Percentiles rank a stretch among this genome's conserved stretches.
Conservation (phyloP, 2,329 filamentous ascomycete species). For the Exophiala viscosa region DNA sequence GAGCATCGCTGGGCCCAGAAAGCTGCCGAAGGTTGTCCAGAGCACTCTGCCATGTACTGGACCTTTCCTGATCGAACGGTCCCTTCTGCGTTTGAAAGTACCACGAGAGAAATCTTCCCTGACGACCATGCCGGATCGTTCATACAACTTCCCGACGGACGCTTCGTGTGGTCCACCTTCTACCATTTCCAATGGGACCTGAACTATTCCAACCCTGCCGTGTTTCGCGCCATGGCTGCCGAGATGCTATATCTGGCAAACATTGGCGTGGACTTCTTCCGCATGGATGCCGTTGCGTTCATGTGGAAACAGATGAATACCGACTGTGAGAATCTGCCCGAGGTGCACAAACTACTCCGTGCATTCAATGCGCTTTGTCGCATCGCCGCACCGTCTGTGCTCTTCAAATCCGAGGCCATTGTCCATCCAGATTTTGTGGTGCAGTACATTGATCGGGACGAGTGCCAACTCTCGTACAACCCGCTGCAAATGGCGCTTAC, state of each 20-base stretch:
- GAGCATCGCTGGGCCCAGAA: slow-evolving; percentile 26
- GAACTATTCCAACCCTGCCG: slow-evolving; percentile 27
- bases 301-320: slow-evolving; percentile 30
- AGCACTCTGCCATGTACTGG: slow-evolving; percentile 29
- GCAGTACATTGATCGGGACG: slow-evolving; percentile 26
- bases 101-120: slow-evolving; percentile 26
- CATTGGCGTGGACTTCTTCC: slow-evolving; percentile 26
- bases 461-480: slow-evolving; percentile 28
- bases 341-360: slow-evolving; percentile 27
- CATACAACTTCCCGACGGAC: slow-evolving; percentile 26
- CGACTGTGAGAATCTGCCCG: slow-evolving; percentile 27
- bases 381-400: slow-evolving; percentile 25
- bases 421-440: slow-evolving; percentile 27
- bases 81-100: slow-evolving; percentile 23
- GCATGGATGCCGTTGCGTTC: slow-evolving; percentile 28
- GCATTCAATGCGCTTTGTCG: slow-evolving; percentile 27
- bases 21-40: slow-evolving; percentile 24
- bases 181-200: slow-evolving; percentile 29
- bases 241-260: slow-evolving; percentile 28
- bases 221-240: slow-evolving; percentile 27
- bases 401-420: slow-evolving; percentile 28
- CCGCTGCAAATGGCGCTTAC: slow-evolving; percentile 27
- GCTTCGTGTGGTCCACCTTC: slow-evolving; percentile 27
- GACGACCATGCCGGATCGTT: slow-evolving; percentile 28
- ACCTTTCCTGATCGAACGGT: slow-evolving; percentile 27